phyloP scores from a whole-genome alignment of 2,329 filamentous ascomycete species.

The Ilyonectria robusta region DNA sequence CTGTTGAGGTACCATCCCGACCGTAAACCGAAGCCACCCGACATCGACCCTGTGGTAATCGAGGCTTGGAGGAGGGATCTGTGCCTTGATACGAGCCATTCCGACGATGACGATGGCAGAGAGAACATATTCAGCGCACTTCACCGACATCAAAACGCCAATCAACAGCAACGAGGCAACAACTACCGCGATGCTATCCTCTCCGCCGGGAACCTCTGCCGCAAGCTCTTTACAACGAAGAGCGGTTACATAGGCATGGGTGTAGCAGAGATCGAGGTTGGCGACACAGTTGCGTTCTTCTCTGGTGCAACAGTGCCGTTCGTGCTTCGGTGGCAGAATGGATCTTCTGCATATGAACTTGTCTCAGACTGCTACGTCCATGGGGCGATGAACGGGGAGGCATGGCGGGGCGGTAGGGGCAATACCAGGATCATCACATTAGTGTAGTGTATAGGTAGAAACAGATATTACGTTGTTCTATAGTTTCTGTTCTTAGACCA shows the following conservation, averaged over 20 bases:
- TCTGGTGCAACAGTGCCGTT: slow-evolving; percentile 11
- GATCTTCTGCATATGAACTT: background rate
- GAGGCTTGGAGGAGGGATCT: slow-evolving; percentile 13
- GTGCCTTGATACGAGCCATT: background rate
- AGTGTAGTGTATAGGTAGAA: background rate
- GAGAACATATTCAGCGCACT: slow-evolving; percentile 11
- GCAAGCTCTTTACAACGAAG: slow-evolving; percentile 19
- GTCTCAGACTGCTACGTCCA: slow-evolving; percentile 18
- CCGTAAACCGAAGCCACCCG: background rate
- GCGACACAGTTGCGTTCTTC: slow-evolving; percentile 14
- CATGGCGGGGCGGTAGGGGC: background rate
- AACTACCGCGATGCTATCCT: slow-evolving; percentile 7
- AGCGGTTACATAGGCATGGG: slow-evolving; percentile 22
- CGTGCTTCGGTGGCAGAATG: background rate
- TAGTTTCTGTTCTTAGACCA: no score
- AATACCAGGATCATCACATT: slow-evolving; percentile 4
- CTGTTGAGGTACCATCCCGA: slow-evolving; percentile 6
- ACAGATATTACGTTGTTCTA: no score
- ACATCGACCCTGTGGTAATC: slow-evolving; percentile 10
- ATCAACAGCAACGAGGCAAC: background rate
- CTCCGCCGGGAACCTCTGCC: slow-evolving; percentile 7
- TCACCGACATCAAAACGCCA: background rate
- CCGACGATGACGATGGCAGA: slow-evolving; percentile 2
- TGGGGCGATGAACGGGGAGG: slow-evolving; percentile 24
- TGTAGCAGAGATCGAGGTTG: background rate